Evolutionary conservation across 2,329 filamentous ascomycete species (phyloP).

Genomic region (Aplosporella prunicola): DNA sequence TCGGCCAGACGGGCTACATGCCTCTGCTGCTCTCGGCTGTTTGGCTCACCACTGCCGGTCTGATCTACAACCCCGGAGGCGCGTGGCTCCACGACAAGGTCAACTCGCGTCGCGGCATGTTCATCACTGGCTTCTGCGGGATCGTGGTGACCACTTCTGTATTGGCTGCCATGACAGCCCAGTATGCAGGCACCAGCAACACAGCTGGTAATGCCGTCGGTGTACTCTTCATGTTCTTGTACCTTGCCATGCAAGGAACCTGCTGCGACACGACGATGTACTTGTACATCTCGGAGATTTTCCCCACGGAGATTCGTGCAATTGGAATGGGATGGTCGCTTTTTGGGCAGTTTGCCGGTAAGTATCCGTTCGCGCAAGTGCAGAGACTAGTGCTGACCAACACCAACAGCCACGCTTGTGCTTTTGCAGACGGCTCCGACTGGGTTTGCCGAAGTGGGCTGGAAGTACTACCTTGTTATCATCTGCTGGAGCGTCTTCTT

Average conservation of each 20-base stretch:
- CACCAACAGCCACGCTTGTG: slow-evolving; percentile 25
- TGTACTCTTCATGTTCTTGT: slow-evolving; percentile 36
- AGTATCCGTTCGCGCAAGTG: neutral
- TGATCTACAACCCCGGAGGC: slow-evolving; percentile 21
- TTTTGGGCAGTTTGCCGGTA: slow-evolving; percentile 29
- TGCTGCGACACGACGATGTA: slow-evolving; percentile 35
- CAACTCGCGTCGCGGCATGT: slow-evolving; percentile 14
- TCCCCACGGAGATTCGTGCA: slow-evolving; percentile 40
- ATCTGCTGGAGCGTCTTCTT: slow-evolving; percentile 26
- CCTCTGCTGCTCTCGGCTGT: slow-evolving; percentile 32
- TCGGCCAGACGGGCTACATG: slow-evolving; percentile 33
- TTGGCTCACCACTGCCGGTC: slow-evolving; percentile 35
- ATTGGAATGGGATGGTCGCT: slow-evolving; percentile 45
- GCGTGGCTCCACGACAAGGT: slow-evolving; percentile 15
- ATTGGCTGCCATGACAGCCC: slow-evolving; percentile 26
- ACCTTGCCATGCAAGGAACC: slow-evolving; percentile 40
- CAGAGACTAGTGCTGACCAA: slow-evolving; percentile 2
- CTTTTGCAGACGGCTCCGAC: slow-evolving; percentile 33
- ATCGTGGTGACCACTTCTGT: slow-evolving; percentile 14
- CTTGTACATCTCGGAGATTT: slow-evolving; percentile 31
- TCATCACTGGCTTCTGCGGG: slow-evolving; percentile 25
- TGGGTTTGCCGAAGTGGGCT: slow-evolving; percentile 31
- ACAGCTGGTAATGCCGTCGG: slow-evolving; percentile 32
- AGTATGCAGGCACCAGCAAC: slow-evolving; percentile 31
- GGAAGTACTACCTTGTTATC: slow-evolving; percentile 42